Evolutionary conservation across 176 grass and related monocot species (phyloP).

Genomic region (Echinochloa phyllopogon): DNA sequence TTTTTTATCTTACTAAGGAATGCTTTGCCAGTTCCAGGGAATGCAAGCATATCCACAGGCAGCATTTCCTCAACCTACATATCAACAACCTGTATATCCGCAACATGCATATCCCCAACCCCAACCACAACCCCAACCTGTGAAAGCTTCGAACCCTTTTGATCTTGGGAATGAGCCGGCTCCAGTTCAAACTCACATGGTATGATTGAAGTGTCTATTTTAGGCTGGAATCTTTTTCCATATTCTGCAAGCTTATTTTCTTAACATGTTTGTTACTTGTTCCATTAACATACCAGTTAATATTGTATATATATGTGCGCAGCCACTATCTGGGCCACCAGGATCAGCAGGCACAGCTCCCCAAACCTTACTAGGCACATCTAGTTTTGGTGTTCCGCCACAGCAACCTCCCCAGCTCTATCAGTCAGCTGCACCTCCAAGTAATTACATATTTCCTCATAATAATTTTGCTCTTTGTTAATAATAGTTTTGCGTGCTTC

Average conservation of each 20-base stretch:
- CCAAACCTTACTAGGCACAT: constrained; percentile 55
- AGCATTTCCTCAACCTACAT: constrained; percentile 54
- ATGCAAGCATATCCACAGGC: constrained; percentile 66
- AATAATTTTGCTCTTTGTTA: constrained; percentile 11
- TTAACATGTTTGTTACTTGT: constrained; percentile 32
- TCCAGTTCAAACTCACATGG: constrained; percentile 56
- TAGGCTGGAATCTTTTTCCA: constrained; percentile 14
- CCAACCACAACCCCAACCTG: constrained; percentile 51
- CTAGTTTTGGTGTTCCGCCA: constrained; percentile 62
- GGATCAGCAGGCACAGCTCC: constrained; percentile 52
- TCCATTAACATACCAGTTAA: constrained; percentile 43
- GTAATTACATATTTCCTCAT: constrained; percentile 56
- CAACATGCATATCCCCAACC: constrained; percentile 57
- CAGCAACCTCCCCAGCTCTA: constrained; percentile 64
- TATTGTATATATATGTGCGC: constrained; percentile 23
- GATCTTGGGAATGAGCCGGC: constrained; percentile 70
- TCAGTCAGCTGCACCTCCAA: constrained; percentile 63
- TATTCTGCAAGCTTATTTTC: constrained; percentile 35
- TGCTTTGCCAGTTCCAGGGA: constrained; percentile 58
- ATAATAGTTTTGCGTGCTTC: not conserved
- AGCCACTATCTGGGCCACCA: constrained; percentile 56
- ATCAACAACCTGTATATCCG: constrained; percentile 42
- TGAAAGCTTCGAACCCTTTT: constrained; percentile 87
- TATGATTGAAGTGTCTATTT: constrained; percentile 38
- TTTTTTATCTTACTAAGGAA: constrained; percentile 40